These are phyloP conservation scores for Phaeotremella fagi DNA, from an alignment of 768 basidiomycete genomes.

Conservation along the genomic window DNA sequence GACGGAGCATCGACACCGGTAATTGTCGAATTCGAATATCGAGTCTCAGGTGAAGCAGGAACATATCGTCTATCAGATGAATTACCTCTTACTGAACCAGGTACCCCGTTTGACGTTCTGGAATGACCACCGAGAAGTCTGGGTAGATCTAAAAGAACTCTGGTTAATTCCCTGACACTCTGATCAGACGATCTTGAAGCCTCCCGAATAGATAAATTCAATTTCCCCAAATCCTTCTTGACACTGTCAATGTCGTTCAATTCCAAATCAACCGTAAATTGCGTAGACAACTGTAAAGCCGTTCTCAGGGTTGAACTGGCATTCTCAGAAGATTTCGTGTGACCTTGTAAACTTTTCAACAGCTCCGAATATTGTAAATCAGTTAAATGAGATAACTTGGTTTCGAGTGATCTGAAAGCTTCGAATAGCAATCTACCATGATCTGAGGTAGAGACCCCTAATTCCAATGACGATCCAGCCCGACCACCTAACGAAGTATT, in stretches of 20 bases:
- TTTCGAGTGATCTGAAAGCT: slow-evolving; percentile 31
- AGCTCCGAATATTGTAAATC: too few species aligned
- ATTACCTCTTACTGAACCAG: neutral
- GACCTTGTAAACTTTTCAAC: slow-evolving; percentile 18
- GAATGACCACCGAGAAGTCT: slow-evolving; percentile 9
- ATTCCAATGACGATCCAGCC: slow-evolving; percentile 10
- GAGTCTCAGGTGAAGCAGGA: slow-evolving; percentile 3
- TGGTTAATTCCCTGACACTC: slow-evolving; percentile 34
- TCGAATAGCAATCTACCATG: slow-evolving; percentile 41
- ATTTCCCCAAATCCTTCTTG: slow-evolving; percentile 7
- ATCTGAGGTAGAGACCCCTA: slow-evolving; percentile 17
- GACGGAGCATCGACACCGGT: slow-evolving; percentile 6
- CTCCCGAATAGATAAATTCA: slow-evolving; percentile 20
- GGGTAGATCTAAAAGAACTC: slow-evolving; percentile 33
- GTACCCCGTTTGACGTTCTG: slow-evolving; percentile 6
- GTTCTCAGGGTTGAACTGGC: slow-evolving; percentile 18
- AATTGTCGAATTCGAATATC: neutral
- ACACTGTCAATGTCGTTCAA: slow-evolving; percentile 10
- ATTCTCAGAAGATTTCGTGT: slow-evolving; percentile 21
- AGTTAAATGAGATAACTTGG: slow-evolving; percentile 8
- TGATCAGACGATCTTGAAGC: slow-evolving; percentile 26
- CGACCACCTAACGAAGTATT: slow-evolving; percentile 19
- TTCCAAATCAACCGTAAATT: slow-evolving; percentile 16
- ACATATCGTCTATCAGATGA: slow-evolving; percentile 10
- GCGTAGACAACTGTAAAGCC: slow-evolving; percentile 13